Evolutionary conservation across 306 rosid genomes (phyloP).

Genomic region (Rosa rugosa): DNA sequence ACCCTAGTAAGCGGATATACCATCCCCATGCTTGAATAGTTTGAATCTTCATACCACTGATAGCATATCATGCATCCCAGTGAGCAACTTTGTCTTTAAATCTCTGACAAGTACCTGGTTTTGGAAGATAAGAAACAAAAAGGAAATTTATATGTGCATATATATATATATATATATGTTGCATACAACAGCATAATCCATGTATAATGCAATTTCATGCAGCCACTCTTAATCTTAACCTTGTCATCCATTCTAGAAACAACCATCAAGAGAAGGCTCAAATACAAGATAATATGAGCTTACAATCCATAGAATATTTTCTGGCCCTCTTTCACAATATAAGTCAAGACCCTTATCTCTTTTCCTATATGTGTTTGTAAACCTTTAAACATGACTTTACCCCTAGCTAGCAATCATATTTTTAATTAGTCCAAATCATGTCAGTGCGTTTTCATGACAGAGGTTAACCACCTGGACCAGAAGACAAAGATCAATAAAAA

Average conservation of each 20-base stretch:
- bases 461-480: no score
- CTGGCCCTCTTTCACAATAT: background rate
- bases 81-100: slow-evolving; percentile 63
- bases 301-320: background rate
- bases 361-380: background rate
- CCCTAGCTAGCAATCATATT: background rate
- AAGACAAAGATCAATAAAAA: background rate
- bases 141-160: background rate
- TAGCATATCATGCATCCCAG: slow-evolving; percentile 55
- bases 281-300: background rate
- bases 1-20: slow-evolving; percentile 73
- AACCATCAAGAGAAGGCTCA: background rate
- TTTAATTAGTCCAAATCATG: background rate
- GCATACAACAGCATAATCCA: slow-evolving; percentile 13
- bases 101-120: slow-evolving; percentile 64
- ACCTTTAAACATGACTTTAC: background rate
- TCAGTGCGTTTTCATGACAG: background rate
- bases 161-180: slow-evolving; percentile 2
- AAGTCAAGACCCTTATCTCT: background rate
- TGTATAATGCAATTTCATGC: background rate
- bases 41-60: slow-evolving; percentile 67
- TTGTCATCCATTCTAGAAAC: background rate
- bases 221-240: background rate
- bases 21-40: slow-evolving; percentile 87
- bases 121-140: background rate